These are phyloP conservation scores for Scheffersomyces parashehatae DNA, from an alignment of 1,139 yeast genomes.

Conservation along the genomic window DNA sequence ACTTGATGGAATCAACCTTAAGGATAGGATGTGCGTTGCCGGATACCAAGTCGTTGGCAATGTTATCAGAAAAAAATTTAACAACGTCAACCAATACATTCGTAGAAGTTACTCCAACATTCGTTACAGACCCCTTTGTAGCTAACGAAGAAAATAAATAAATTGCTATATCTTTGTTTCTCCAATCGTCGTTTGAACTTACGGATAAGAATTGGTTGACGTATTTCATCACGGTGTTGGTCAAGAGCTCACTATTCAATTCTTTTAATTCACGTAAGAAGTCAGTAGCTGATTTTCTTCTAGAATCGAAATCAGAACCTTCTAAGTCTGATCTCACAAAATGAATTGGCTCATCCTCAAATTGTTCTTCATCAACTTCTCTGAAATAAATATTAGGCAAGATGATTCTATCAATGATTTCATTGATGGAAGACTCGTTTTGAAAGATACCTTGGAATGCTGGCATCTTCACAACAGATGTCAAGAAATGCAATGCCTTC, in stretches of 20 bases:
- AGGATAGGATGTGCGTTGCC: constrained; percentile 64
- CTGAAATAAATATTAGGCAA: constrained; percentile 86
- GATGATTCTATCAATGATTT: constrained; percentile 78
- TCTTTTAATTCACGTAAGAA: constrained; percentile 85
- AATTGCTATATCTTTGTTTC: constrained; percentile 81
- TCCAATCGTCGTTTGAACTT: constrained; percentile 60
- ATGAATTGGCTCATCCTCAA: constrained; percentile 96
- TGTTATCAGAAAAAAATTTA: constrained; percentile 74
- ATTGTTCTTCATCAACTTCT: constrained; percentile 84
- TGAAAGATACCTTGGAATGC: constrained; percentile 63
- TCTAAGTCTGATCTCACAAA: constrained; percentile 90
- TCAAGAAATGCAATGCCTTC: constrained; percentile 75
- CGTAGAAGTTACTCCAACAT: constrained; percentile 85
- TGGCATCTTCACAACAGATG: constrained; percentile 75
- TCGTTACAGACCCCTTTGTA: constrained; percentile 82
- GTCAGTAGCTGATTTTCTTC: constrained; percentile 90
- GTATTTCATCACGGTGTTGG: constrained; percentile 75
- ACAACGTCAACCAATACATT: constrained; percentile 85
- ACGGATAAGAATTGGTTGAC: constrained; percentile 64
- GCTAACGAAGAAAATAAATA: constrained; percentile 88
- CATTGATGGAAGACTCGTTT: constrained; percentile 67
- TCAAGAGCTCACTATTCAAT: constrained; percentile 71
- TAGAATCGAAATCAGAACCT: constrained; percentile 90
- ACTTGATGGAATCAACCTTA: constrained; percentile 90
- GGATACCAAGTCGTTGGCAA: constrained; percentile 73